These are phyloP conservation scores for Yarrowia keelungensis DNA, from an alignment of 805 yeast species.

Conservation along the genomic window DNA sequence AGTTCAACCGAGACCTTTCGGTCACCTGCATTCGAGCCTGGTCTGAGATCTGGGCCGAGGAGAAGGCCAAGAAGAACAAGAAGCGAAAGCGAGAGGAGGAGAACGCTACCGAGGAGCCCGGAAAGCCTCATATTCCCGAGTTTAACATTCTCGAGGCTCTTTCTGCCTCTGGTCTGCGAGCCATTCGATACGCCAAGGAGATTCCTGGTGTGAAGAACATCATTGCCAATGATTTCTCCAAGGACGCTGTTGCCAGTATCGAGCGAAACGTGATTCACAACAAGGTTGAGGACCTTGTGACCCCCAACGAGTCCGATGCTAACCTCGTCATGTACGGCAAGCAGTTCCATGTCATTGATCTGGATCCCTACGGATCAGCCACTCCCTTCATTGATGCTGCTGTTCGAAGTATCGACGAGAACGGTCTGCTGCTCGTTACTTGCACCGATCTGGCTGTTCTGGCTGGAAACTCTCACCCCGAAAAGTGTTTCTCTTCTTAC, in stretches of 20 bases:
- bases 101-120: constrained; percentile 21
- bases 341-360: constrained; percentile 80
- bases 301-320: constrained; percentile 87
- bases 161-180: constrained; percentile 94
- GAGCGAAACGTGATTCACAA: constrained; percentile 74
- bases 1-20: constrained; percentile 91
- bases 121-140: constrained; percentile 58
- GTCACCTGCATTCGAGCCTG: constrained; percentile 86
- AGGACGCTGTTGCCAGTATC: constrained; percentile 85
- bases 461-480: constrained; percentile 96
- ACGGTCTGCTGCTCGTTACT: constrained; percentile 86
- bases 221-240: constrained; percentile 87
- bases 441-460: constrained; percentile 96
- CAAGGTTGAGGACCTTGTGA: constrained; percentile 61
- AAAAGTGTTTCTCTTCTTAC: constrained; percentile 91
- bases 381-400: constrained; percentile 96
- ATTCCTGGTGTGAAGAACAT: constrained; percentile 75
- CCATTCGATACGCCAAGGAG: constrained; percentile 91
- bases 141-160: constrained; percentile 76
- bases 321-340: constrained; percentile 71
- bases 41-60: constrained; percentile 65
- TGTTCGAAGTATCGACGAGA: constrained; percentile 79
- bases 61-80: constrained; percentile 45
- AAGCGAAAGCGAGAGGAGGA: constrained; percentile 41
- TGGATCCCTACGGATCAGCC: constrained; percentile 98